phyloP scores from a whole-genome alignment of 768 basidiomycete species.

The Naematelia aurantialba region DNA sequence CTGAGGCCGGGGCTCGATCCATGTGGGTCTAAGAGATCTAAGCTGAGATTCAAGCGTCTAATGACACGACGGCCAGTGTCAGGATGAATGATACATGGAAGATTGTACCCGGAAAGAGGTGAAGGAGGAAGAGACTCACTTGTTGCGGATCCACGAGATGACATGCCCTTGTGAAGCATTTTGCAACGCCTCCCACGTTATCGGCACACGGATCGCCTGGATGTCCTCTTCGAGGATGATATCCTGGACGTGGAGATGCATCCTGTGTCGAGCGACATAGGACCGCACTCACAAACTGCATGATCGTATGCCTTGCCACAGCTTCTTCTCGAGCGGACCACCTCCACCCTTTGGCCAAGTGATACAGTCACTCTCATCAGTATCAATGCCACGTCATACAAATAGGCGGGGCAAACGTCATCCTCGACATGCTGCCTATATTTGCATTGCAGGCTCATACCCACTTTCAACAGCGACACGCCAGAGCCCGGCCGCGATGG shows the following conservation, averaged over 20 bases:
- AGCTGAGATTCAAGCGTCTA: background rate
- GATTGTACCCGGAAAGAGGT: background rate
- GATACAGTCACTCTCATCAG: background rate
- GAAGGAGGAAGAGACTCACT: constrained; percentile 11
- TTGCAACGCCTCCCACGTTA: background rate
- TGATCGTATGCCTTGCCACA: too few species aligned
- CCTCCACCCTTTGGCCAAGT: background rate
- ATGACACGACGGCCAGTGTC: too few species aligned
- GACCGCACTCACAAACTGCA: too few species aligned
- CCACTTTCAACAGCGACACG: background rate
- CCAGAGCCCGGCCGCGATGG: constrained; percentile 17
- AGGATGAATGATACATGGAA: too few species aligned
- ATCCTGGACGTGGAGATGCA: background rate
- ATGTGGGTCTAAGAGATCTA: constrained; percentile 20
- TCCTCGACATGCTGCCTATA: too few species aligned
- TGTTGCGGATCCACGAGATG: constrained; percentile 7
- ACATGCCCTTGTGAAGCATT: background rate
- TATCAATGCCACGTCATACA: background rate
- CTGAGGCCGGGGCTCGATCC: constrained; percentile 23
- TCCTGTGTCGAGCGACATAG: too few species aligned
- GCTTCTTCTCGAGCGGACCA: background rate
- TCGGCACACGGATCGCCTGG: background rate
- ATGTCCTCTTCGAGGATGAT: background rate
- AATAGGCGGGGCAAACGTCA: background rate
- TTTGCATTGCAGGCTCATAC: too few species aligned